Base-by-base conservation (phyloP, 768 basidiomycete species). In the Mycena rebaudengoi region DNA sequence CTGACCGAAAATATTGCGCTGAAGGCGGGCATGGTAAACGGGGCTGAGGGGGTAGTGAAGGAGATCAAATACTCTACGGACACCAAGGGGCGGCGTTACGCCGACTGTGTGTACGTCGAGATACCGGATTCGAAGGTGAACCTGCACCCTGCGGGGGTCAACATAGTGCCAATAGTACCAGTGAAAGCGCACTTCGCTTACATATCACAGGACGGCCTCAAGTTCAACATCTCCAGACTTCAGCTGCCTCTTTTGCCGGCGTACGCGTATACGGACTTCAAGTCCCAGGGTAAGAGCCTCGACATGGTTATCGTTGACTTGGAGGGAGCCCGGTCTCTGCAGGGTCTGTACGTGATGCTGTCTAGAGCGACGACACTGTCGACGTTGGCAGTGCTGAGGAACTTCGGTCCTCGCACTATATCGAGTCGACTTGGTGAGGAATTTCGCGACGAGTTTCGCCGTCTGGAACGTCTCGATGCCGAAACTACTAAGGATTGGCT, bases 211-310 rank as follows among this genome's bases (percentile, higher is more conserved):
- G 25, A 7, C 2, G 53, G 53, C 1, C 5, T 32, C n/a, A 41
- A 40, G 14, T 55, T 55, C n/a, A 20, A n/a, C 2, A 44, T 55
- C 5, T 4, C 11, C 1, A 26, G 54, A 1, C 11, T 29, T 1
- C 56, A 58, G 23, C 23, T 58, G 0, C 56, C 56, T 5, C 33
- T 58, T 2, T 1, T 58, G 10, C 57, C 57, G 0, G 33, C 57
- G 2, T 59, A 59, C 8, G 45, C 57, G 5, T 59, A 40, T 13
- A 59, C 57, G 1, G 57, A 59, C 20, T 59, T 39, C 8, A 59
- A 59, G 28, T 39, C 57, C 2, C 57, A 59, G 8, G 57, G 57
- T 0, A 4, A 37, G 2, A 49, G 45, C 23, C 16, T 59, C 2
- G 2, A n/a, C 0, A 14, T 2, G 6, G 57, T 21, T 0, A 49